Base-by-base conservation (phyloP, 257 asterid species). In the Przewalskia tangutica region DNA sequence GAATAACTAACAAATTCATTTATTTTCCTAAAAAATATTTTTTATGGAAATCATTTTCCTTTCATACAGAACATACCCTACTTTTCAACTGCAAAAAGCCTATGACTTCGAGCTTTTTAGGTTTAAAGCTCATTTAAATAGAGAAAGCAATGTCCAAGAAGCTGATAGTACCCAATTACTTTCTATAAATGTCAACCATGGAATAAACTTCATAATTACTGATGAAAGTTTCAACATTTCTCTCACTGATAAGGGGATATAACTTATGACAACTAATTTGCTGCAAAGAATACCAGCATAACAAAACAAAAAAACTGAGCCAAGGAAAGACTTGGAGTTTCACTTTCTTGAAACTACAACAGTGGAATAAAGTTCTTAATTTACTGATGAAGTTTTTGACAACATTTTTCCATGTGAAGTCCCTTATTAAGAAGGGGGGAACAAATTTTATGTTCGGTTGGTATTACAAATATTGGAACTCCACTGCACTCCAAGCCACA, bases 401-500 rank as follows among this genome's bases (percentile, higher is more conserved):
- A 79, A 83, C 83, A 83, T 84, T 82, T 84, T 71, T 82, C 83
- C 79, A 84, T 83, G 88, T 84, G 58, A 51, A 81, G 85, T 66
- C 86, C 90, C 88, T 89, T 86, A 81, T 81, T 83, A 56, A 87
- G 84, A 88, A 90, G 83, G 89, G 89, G 85, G 12, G 14, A 83
- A 68, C 77, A 56, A 36, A 79, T 82, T 55, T 66, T 65, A 88
- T 83, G 82, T 82, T 83, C 81, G 79, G 84, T 66, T 76, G 88
- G 82, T 89, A 81, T 83, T 87, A 90, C 91, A 91, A 55, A 83
- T 81, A 82, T 38, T 68, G 82, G 17, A 51, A 36, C 53, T 36
- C 71, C 83, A 60, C 67, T 6, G 62, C 84, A 68, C 77, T 70
- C 82, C 87, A 85, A 85, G 81, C 81, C 70, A 85, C 83, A 84